phyloP scores from a whole-genome alignment of 148 eudicot species.

The Rhododendron kiyosumense region DNA sequence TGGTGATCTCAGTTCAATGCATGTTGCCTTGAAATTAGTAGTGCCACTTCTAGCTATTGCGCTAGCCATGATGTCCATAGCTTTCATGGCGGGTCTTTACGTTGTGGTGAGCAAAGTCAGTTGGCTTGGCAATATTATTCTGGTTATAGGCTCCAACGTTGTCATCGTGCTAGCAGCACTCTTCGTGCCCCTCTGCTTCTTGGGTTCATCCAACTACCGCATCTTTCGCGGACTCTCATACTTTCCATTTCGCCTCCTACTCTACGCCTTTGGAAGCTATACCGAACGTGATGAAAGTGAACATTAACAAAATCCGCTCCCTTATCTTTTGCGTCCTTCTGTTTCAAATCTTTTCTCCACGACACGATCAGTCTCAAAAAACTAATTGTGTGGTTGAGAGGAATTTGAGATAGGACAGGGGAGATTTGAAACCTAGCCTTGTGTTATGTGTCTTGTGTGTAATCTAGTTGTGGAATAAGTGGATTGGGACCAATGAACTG shows the following conservation, averaged over 20 bases:
- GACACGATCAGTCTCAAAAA: too few relatives aligned
- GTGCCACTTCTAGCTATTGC: slow-evolving; percentile 26
- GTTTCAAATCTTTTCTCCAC: neutral
- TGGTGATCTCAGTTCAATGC: slow-evolving; percentile 23
- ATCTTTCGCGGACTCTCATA: neutral
- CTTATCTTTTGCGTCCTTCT: neutral
- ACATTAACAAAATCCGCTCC: neutral
- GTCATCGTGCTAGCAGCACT: slow-evolving; percentile 14
- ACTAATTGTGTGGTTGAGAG: neutral
- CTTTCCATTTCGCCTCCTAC: slow-evolving; percentile 18
- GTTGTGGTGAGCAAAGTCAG: slow-evolving; percentile 23
- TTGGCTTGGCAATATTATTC: slow-evolving; percentile 35
- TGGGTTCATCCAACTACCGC: neutral
- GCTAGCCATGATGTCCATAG: slow-evolving; percentile 39
- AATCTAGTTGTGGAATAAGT: neutral
- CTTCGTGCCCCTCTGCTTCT: slow-evolving; percentile 17
- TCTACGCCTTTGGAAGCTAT: slow-evolving; percentile 15
- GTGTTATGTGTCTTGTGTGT: neutral
- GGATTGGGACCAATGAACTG: neutral
- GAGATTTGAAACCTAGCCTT: neutral
- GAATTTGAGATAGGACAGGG: neutral
- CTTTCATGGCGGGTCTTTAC: slow-evolving; percentile 41
- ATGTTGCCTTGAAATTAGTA: neutral
- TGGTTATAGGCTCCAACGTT: slow-evolving; percentile 28
- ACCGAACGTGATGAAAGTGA: neutral